phyloP scores from a whole-genome alignment of 2,329 filamentous ascomycete species.

The Pestalotiopsis sp. region DNA sequence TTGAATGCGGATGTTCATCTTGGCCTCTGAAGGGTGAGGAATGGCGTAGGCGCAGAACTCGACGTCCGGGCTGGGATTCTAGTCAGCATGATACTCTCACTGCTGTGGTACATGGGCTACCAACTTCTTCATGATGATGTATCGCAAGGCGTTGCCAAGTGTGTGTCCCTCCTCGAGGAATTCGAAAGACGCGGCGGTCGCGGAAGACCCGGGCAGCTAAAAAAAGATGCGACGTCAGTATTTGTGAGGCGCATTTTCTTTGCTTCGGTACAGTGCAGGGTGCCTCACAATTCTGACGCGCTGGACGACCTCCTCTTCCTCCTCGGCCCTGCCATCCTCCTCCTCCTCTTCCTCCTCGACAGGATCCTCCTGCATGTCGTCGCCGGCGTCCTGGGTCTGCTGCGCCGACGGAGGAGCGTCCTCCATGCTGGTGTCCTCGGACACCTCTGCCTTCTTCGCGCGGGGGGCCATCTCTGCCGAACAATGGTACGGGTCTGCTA shows the following conservation, averaged over 20 bases:
- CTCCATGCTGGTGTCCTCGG: constrained; percentile 31
- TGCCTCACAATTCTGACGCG: constrained; percentile 64
- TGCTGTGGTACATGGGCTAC: constrained; percentile 29
- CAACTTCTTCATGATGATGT: constrained; percentile 99
- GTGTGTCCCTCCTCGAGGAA: constrained; percentile 95
- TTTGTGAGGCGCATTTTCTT: too few species aligned
- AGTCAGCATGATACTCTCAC: constrained; percentile 16
- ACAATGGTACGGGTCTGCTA: neutral
- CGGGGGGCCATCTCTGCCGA: constrained; percentile 14
- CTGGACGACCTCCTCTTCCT: constrained; percentile 51
- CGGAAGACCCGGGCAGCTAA: constrained; percentile 82
- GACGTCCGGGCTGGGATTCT: constrained; percentile 76
- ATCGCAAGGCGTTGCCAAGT: constrained; percentile 89
- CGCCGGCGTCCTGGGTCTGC: constrained; percentile 49
- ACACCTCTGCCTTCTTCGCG: constrained; percentile 10
- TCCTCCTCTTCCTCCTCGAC: constrained; percentile 21
- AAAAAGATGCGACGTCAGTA: constrained; percentile 3
- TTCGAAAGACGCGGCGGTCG: constrained; percentile 92
- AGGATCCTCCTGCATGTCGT: constrained; percentile 32
- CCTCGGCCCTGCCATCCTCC: constrained; percentile 36
- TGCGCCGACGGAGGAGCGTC: constrained; percentile 34
- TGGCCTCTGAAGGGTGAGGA: constrained; percentile 90
- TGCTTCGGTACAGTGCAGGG: neutral
- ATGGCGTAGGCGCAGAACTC: constrained; percentile 99
- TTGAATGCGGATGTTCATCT: constrained; percentile 97